Evolutionary conservation across 192 early-diverging fungal species (phyloP).

Genomic region (Coemansia sp.): DNA sequence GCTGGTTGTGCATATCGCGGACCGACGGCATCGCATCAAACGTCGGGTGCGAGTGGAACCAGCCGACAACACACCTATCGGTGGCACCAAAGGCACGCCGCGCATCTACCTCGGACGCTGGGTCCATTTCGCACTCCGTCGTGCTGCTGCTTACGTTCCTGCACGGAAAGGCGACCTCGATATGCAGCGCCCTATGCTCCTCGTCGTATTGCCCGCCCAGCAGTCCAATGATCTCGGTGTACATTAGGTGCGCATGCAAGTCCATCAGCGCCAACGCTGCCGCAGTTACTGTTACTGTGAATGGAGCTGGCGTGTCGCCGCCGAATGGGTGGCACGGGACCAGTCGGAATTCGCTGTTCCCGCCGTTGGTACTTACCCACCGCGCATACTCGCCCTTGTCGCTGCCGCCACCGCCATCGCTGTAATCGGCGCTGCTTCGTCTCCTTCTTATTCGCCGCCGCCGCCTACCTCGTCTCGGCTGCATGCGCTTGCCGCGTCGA

Average conservation of each 20-base stretch:
- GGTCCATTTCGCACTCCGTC: conserved; percentile 95
- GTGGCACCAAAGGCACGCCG: conserved; percentile 67
- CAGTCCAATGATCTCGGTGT: conserved; percentile 92
- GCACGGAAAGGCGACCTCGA: conserved; percentile 79
- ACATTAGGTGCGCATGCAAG: conserved; percentile 85
- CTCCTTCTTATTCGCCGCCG: not conserved
- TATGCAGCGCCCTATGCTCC: conserved; percentile 51
- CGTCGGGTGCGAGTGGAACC: conserved; percentile 97
- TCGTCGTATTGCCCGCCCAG: conserved; percentile 76
- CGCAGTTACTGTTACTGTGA: conserved; percentile 23
- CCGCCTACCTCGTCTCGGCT: not conserved
- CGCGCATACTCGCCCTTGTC: conserved; percentile 2
- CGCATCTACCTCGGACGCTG: conserved; percentile 80
- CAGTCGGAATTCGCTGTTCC: conserved; percentile 44
- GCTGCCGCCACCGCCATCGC: conserved; percentile 2
- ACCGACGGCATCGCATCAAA: conserved; percentile 88
- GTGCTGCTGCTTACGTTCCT: conserved; percentile 70
- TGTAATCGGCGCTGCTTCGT: conserved; percentile 4
- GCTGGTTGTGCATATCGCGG: conserved; percentile 89
- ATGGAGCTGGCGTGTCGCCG: conserved; percentile 12
- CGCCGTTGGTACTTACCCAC: not conserved
- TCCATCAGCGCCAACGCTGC: conserved; percentile 80
- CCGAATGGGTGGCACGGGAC: conserved; percentile 28
- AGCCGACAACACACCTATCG: conserved; percentile 76
- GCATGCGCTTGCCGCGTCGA: too few species aligned